Percentiles rank a stretch among this genome's conserved stretches.
Conservation (phyloP, 352 stramenopile species). For the Thalassiosira exigua region DNA sequence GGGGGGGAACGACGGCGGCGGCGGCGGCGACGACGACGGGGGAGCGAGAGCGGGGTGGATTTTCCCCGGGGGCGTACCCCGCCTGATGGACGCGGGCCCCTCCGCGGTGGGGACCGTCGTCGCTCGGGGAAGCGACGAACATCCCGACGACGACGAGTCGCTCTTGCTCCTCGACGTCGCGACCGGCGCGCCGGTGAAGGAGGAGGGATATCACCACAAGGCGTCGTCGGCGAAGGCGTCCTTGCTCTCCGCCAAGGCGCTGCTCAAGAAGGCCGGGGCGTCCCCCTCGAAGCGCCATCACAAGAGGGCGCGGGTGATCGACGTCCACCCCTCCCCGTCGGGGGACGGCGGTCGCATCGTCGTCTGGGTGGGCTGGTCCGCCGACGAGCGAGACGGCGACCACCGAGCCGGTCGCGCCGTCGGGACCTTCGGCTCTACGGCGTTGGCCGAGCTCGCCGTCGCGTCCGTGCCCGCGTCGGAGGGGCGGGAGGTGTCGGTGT, state of each 20-base stretch:
- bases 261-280: constrained; percentile 36
- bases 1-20: constrained; percentile 1
- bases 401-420: neutral
- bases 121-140: neutral
- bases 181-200: constrained; percentile 12
- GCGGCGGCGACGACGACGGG: constrained; percentile 10
- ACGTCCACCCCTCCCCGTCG: neutral
- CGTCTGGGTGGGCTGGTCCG: constrained; percentile 33
- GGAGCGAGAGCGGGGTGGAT: constrained; percentile 1
- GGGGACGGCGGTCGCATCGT: constrained; percentile 13
- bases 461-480: neutral
- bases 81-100: constrained; percentile 15
- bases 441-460: constrained; percentile 23
- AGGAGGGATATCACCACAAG: constrained; percentile 19
- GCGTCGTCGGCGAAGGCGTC: constrained; percentile 10
- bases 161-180: constrained; percentile 28
- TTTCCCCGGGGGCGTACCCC: constrained; percentile 11
- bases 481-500: neutral
- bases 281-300: constrained; percentile 5
- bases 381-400: neutral
- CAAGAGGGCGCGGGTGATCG: constrained; percentile 11
- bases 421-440: constrained; percentile 30
- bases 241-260: constrained; percentile 7
- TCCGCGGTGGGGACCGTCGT: constrained; percentile 27
- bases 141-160: constrained; percentile 24